Base-by-base conservation (phyloP, 306 rosid species). In the Prunus kanzakura region DNA sequence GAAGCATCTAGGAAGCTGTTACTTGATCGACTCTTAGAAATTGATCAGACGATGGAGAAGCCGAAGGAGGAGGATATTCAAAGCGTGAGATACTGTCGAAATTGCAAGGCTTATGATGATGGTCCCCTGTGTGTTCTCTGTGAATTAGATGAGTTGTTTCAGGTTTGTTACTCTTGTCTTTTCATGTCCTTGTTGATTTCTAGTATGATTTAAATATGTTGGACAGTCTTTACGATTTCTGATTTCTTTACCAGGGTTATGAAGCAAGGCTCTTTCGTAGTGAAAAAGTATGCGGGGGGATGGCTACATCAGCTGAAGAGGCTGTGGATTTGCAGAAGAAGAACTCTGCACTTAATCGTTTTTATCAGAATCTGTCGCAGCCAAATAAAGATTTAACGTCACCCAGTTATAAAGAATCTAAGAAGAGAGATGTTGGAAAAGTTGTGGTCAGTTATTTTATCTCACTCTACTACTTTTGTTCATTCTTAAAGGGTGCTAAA, bases 21-120 rank as follows among this genome's bases (percentile, higher is more conserved):
- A 64, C 82, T 95, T 76, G 96, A 88, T 87, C 97, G 96, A 76
- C 84, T 92, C 75, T 62, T 90, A 73, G 98, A 86, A 83, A 83
- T 92, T 77, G 96, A 95, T 62, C 84, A 77, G 76, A 95, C 93
- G 0, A 92, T 95, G 93, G 96, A 88, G 77, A 90, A 82, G 49
- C 98, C 98, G 71, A 89, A 83, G 49, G 97, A 84, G 69, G 97
- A 88, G 82, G 97, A 95, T 83, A 89, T 95, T 78, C 92, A 92
- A 69, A 86, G 90, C 13, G 81, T 87, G 85, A 90, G 98, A 68
- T 84, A 87, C 86, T 92, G 98, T 84, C 90, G n/a, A 80, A 89
- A 80, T 80, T 92, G 98, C 73, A 89, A 85, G 73, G 88, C 86
- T 66, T 81, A 87, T 65, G 89, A 87, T 79, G 91, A 88, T 66